phyloP scores from a whole-genome alignment of 176 grass and related monocot species.

The Poa annua region DNA sequence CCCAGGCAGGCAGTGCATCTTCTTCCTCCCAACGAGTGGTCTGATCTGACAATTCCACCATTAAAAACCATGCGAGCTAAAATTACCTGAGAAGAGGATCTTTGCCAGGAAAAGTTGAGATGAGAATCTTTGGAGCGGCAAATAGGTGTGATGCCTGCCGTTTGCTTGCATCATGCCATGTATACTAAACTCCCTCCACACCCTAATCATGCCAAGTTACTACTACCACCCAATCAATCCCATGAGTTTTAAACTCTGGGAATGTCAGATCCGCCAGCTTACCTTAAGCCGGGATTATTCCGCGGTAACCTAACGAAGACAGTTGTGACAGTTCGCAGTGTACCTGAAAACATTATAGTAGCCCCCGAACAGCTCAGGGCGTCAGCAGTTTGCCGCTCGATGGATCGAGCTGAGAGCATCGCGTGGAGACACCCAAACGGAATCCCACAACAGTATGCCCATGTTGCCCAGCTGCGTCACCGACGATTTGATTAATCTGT shows the following conservation, averaged over 20 bases:
- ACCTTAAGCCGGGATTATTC: conserved; percentile 50
- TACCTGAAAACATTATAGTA: conserved; percentile 40
- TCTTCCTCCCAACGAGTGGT: neutral
- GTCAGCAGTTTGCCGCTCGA: conserved; percentile 43
- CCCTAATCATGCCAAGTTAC: conserved; percentile 36
- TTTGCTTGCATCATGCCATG: conserved; percentile 39
- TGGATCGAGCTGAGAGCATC: neutral
- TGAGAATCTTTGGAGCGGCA: conserved; percentile 40
- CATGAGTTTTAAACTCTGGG: conserved; percentile 31
- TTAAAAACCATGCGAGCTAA: neutral
- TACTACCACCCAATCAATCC: conserved; percentile 16
- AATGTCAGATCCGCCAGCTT: conserved; percentile 59
- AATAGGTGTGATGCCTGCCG: conserved; percentile 34
- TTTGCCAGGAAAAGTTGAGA: conserved; percentile 32
- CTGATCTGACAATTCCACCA: neutral
- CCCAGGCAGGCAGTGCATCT: neutral
- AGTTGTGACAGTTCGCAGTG: conserved; percentile 65
- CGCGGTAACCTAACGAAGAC: conserved; percentile 30
- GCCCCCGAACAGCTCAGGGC: conserved; percentile 49
- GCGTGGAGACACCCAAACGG: conserved; percentile 20
- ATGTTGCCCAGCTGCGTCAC: conserved; percentile 46
- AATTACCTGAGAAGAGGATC: neutral
- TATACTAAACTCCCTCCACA: conserved; percentile 6
- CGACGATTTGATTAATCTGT: neutral
- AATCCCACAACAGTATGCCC: conserved; percentile 51